Percentiles rank a stretch among this genome's conserved stretches.
Evolutionary conservation across 441 rosid species (phyloP).

Genomic region (Gossypium aridum): DNA sequence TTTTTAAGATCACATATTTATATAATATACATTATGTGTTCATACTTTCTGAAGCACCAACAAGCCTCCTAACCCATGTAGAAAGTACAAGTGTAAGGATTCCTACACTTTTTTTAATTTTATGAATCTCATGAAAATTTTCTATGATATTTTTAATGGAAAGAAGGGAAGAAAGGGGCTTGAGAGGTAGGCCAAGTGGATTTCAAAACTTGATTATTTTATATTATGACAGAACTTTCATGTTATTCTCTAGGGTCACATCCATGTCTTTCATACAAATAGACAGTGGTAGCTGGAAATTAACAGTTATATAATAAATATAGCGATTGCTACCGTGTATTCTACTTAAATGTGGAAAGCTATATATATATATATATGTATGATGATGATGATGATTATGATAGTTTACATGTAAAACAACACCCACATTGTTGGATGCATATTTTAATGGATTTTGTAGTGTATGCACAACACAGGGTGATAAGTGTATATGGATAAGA

Average conservation of each 20-base stretch:
- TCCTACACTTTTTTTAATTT: not conserved
- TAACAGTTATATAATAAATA: not conserved
- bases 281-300: not conserved
- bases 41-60: slow-evolving; percentile 12
- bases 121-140: not conserved
- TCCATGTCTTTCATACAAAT: slow-evolving; percentile 4
- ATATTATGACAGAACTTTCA: not conserved
- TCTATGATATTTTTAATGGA: not conserved
- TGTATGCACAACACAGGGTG: not conserved
- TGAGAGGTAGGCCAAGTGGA: not conserved
- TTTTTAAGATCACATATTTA: not conserved
- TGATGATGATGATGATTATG: slow-evolving; percentile 1
- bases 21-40: not conserved
- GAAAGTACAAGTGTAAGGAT: not conserved
- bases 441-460: not conserved
- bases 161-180: not conserved
- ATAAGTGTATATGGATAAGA: not conserved
- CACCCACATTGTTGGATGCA: not conserved
- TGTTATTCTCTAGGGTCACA: slow-evolving; percentile 10
- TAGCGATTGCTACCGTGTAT: not conserved
- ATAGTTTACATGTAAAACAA: not conserved
- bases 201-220: slow-evolving; percentile 5
- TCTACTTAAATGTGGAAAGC: not conserved
- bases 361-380: not conserved
- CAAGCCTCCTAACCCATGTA: slow-evolving; percentile 4